phyloP scores from a whole-genome alignment of 2,329 filamentous ascomycete species.

The Lecanicillium sp. region DNA sequence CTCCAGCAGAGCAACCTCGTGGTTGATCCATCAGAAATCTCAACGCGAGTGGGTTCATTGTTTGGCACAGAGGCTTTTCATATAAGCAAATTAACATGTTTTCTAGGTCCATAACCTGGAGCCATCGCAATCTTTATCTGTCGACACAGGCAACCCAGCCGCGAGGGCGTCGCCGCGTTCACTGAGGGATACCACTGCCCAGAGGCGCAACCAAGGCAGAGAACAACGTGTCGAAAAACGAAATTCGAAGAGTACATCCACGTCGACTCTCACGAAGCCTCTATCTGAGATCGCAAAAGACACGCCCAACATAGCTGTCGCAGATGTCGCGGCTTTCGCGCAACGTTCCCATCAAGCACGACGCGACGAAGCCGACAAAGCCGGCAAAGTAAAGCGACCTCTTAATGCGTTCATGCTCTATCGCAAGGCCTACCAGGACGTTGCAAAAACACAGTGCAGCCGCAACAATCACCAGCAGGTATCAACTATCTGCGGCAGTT shows the following conservation, averaged over 20 bases:
- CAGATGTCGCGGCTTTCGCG: conserved; percentile 77
- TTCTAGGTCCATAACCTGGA: neutral
- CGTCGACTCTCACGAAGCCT: conserved; percentile 37
- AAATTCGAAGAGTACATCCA: neutral
- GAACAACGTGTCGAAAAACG: conserved; percentile 1
- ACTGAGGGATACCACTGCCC: neutral
- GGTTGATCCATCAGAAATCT: neutral
- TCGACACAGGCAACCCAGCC: neutral
- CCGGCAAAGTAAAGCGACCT: conserved; percentile 78
- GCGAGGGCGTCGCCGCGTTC: neutral
- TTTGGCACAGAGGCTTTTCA: no score
- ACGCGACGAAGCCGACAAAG: conserved; percentile 57
- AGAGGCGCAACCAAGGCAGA: neutral
- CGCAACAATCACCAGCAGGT: conserved; percentile 93
- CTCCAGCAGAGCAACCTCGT: neutral
- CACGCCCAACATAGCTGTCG: conserved; percentile 55
- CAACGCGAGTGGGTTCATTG: neutral
- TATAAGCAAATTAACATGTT: neutral
- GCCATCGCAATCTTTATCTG: neutral
- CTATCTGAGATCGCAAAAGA: conserved; percentile 66
- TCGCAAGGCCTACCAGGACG: conserved; percentile 82
- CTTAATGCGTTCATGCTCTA: conserved; percentile 99
- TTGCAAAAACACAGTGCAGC: conserved; percentile 72
- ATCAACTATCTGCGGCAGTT: conserved; percentile 77
- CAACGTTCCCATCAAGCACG: conserved; percentile 63